Conservation (phyloP, 345 rosid species). For the Populus nigra region DNA sequence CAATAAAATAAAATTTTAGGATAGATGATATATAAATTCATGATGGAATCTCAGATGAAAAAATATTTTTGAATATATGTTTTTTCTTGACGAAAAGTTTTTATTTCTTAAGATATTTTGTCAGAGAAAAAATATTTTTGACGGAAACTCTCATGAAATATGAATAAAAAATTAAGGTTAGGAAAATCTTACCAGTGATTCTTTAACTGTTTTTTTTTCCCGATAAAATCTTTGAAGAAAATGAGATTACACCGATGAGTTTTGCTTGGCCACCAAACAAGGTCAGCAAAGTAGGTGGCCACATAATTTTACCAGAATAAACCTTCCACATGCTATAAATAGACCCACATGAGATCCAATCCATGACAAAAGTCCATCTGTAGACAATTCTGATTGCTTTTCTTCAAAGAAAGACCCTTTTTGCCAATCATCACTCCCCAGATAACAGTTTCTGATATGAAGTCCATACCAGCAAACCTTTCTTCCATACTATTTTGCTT, state of each 20-base stretch:
- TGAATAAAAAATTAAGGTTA: no score
- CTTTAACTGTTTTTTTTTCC: background rate
- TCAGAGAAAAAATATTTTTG: no score
- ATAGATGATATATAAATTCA: no score
- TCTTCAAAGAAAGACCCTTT: background rate
- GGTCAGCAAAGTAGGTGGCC: conserved; percentile 25
- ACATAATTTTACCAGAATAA: conserved; percentile 1
- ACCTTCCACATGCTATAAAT: conserved; percentile 32
- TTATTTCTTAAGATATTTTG: no score
- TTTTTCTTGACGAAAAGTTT: no score
- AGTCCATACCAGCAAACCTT: conserved; percentile 13
- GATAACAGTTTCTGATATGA: conserved; percentile 19
- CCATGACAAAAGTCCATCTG: conserved; percentile 29
- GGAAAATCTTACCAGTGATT: no score
- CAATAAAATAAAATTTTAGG: no score
- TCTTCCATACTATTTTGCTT: conserved; percentile 18
- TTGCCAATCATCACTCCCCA: background rate
- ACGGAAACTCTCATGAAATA: no score
- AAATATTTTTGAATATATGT: no score
- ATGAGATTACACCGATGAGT: background rate
- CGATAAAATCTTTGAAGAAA: background rate
- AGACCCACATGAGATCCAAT: conserved; percentile 28
- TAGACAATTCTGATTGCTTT: conserved; percentile 16
- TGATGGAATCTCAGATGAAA: no score
- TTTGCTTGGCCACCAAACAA: conserved; percentile 19